phyloP scores from a whole-genome alignment of 2,329 filamentous ascomycete genomes.

The Verticillium klebahnii region DNA sequence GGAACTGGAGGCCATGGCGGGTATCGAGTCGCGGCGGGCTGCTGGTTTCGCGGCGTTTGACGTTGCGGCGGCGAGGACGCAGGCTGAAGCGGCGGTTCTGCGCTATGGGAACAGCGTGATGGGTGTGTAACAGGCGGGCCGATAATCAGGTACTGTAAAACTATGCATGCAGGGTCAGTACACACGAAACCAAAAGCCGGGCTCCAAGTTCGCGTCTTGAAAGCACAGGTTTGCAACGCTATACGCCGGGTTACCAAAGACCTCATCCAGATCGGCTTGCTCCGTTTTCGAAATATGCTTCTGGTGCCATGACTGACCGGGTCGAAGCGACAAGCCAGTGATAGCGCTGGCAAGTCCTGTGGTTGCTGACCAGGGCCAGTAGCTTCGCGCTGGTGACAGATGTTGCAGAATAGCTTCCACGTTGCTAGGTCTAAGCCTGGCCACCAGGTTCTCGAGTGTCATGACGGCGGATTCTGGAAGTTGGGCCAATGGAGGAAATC shows the following conservation, averaged over 20 bases:
- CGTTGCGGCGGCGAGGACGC: not conserved
- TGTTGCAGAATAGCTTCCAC: not conserved
- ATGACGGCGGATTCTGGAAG: not conserved
- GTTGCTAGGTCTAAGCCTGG: not conserved
- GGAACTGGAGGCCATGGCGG: slow-evolving; percentile 26
- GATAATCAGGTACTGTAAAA: too few species aligned
- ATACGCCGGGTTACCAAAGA: not conserved
- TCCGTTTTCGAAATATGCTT: not conserved
- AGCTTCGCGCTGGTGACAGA: not conserved
- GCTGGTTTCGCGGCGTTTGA: slow-evolving; percentile 28
- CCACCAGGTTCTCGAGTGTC: not conserved
- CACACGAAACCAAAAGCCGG: not conserved
- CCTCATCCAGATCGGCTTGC: not conserved
- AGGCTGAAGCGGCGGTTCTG: not conserved
- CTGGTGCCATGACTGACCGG: not conserved
- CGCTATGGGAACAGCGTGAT: not conserved
- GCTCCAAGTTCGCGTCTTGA: not conserved
- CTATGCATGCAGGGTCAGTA: not conserved
- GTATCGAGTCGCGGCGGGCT: slow-evolving; percentile 30
- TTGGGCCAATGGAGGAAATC: not conserved
- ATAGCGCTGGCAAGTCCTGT: not conserved
- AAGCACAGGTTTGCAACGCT: not conserved
- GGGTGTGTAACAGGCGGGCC: not conserved
- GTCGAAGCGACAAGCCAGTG: not conserved
- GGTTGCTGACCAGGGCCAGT: not conserved